phyloP scores from a whole-genome alignment of 768 basidiomycete species.

The Phaffia australis region DNA sequence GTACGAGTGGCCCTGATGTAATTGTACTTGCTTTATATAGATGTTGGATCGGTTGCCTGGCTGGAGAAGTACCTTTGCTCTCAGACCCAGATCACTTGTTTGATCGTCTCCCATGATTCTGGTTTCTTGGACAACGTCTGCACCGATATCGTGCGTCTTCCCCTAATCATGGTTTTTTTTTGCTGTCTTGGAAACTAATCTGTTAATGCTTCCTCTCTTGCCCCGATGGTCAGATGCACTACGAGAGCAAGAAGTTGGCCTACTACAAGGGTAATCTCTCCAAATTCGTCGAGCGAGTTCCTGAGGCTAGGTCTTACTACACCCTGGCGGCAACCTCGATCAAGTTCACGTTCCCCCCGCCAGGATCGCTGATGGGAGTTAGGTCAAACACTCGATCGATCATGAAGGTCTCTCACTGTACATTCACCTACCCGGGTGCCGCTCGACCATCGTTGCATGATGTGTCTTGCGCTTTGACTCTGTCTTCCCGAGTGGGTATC shows the following conservation, averaged over 20 bases:
- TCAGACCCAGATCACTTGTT: conserved; percentile 72
- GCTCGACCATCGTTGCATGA: conserved; percentile 66
- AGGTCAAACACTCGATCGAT: conserved; percentile 92
- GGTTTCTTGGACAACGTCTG: conserved; percentile 92
- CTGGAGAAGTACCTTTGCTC: conserved; percentile 74
- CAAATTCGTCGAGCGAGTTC: conserved; percentile 75
- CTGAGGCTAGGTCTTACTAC: conserved; percentile 93
- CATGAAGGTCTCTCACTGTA: conserved; percentile 79
- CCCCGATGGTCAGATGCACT: conserved; percentile 55
- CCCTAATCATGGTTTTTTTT: background rate
- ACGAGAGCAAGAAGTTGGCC: conserved; percentile 89
- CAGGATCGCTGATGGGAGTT: conserved; percentile 93
- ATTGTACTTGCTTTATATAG: conserved; percentile 24
- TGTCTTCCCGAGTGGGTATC: conserved; percentile 88
- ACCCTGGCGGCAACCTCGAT: conserved; percentile 84
- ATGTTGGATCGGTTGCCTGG: conserved; percentile 72
- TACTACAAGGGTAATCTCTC: conserved; percentile 91
- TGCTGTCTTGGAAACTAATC: background rate
- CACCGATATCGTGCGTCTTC: conserved; percentile 56
- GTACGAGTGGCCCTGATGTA: background rate
- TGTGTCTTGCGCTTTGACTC: conserved; percentile 83
- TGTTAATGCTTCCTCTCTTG: background rate
- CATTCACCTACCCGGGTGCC: conserved; percentile 86
- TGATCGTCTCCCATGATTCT: conserved; percentile 94
- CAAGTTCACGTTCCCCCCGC: conserved; percentile 90